Evolutionary conservation across 768 basidiomycete genomes (phyloP).

Genomic region (Rhodotorula taiwanensis): DNA sequence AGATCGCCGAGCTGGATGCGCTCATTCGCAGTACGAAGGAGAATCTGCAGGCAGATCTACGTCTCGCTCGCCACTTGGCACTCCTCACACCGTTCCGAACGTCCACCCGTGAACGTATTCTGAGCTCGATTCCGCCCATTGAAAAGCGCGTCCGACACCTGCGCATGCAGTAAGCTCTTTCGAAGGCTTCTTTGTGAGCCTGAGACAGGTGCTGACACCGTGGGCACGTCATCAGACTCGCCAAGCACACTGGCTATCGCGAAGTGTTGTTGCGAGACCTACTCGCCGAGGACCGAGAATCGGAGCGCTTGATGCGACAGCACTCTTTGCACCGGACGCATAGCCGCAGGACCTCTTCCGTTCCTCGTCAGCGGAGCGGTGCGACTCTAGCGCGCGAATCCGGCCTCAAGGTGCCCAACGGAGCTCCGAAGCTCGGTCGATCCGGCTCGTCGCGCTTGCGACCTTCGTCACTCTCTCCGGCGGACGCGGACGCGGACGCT

Average conservation of each 20-base stretch:
- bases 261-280: conserved; percentile 69
- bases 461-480: neutral
- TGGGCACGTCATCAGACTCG: too few relatives aligned
- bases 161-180: conserved; percentile 24
- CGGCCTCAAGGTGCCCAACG: too few relatives aligned
- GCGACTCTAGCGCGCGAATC: too few relatives aligned
- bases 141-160: conserved; percentile 56
- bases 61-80: conserved; percentile 70
- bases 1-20: conserved; percentile 60
- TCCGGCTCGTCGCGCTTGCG: neutral
- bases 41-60: conserved; percentile 62
- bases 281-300: conserved; percentile 43
- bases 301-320: conserved; percentile 17
- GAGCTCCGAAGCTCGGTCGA: neutral
- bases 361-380: neutral
- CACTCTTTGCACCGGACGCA: conserved; percentile 12
- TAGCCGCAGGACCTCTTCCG: conserved; percentile 9
- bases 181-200: rapidly evolving
- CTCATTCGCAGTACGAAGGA: conserved; percentile 54
- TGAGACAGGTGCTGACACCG: too few relatives aligned
- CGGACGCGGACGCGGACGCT: neutral
- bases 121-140: conserved; percentile 55
- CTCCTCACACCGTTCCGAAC: conserved; percentile 81
- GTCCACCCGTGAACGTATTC: conserved; percentile 69
- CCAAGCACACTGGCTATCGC: conserved; percentile 66